Evolutionary conservation across 495 filamentous ascomycete genomes (phyloP), one percentile per base, ranked within the genome.

Genomic region (Aspergillus taichungensis): DNA sequence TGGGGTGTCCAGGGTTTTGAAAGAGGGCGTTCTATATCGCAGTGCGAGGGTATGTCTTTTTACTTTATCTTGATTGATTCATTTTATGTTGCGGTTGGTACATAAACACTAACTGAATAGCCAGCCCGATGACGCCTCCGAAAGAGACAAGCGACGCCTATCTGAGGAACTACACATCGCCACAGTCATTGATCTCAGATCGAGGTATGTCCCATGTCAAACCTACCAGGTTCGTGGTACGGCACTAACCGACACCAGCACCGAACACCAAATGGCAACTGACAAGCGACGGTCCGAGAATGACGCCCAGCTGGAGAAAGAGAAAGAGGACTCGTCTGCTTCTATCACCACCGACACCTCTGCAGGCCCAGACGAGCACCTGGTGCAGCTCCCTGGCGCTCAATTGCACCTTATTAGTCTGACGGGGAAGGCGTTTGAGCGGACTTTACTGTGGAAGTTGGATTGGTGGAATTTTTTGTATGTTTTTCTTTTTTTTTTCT

Each of bases 121-220:
- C 8, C 46, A 70, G 58, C 50, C 61, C 66, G 87, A 95, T 55
- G 79, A 86, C 54, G 86, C 86, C 24, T 83, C 84, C 2, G 50
- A 70, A 35, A 60, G 67, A 45, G 88, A 92, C 59, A 74, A 76
- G 45, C 55, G 63, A 14, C 71, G 67, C 42, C 62, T 94, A 10
- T 61, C 61, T n/a, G 64, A 81, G 5, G 76, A 82, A 45, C 76
- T 80, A 51, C 71, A 75, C 37, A 77, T 94, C 37, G 72, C 70
- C 27, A 85, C 78, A 1, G 76, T 94, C 24, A 74, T 95, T 30
- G 88, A 94, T 62, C 65, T 94, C 11, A 77, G 87, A 33, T 86
- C 86, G 45, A 76, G 76, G 83, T 87, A 75, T 37, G 59, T 44
- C 8, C 11, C 12, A n/a, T 32, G 6, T 12, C 45, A 11, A 40